A percentile compares a stretch with the other conserved stretches of the same genome.
Evolutionary conservation across 176 grass and related monocot species (phyloP).

Genomic region (Oryza rufipogon): DNA sequence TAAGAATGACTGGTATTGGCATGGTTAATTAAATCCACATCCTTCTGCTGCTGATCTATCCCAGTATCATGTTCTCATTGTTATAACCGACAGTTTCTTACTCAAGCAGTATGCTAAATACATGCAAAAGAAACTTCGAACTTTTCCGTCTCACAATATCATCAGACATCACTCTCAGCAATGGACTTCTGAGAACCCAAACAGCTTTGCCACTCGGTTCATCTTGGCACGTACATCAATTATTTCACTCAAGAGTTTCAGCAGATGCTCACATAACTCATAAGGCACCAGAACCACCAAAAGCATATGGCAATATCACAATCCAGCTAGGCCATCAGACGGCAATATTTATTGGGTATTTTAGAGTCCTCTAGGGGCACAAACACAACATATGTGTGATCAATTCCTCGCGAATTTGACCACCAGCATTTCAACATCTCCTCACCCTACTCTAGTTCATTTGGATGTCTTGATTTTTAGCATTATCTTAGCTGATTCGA

Average conservation of each 20-base stretch:
- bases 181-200: neutral
- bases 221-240: neutral
- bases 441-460: neutral
- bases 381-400: neutral
- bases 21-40: conserved; percentile 26
- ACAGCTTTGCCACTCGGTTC: neutral
- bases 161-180: neutral
- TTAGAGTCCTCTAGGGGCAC: neutral
- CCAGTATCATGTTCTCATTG: neutral
- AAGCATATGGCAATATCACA: neutral
- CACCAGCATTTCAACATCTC: neutral
- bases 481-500: neutral
- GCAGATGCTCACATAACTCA: neutral
- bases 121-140: neutral
- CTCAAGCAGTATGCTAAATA: neutral
- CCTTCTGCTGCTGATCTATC: neutral
- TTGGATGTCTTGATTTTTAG: neutral
- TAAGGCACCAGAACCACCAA: neutral
- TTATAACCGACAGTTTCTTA: neutral
- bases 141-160: neutral
- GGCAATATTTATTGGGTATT: neutral
- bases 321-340: neutral
- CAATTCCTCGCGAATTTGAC: neutral
- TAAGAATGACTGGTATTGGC: neutral
- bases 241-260: neutral